Conservation (phyloP, 108 stramenopile species). For the Poteriospumella lacustris region DNA sequence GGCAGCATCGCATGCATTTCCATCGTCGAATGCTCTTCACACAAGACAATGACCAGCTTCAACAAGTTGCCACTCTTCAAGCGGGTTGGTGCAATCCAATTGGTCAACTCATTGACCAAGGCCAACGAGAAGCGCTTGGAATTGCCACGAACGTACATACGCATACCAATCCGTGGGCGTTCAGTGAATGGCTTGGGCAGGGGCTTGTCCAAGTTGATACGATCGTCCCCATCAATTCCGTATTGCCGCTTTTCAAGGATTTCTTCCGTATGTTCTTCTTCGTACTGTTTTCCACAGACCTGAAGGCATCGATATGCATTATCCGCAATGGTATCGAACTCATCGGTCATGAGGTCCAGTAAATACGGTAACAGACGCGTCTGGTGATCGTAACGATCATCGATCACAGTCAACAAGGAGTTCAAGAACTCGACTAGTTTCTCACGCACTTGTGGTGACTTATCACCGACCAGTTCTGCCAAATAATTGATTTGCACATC, state of each 20-base stretch:
- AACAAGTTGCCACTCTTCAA: constrained; percentile 46
- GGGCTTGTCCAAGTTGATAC: constrained; percentile 48
- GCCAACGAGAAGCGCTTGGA: constrained; percentile 62
- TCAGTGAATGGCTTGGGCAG: constrained; percentile 59
- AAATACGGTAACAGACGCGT: constrained; percentile 70
- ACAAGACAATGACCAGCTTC: constrained; percentile 48
- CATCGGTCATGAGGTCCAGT: constrained; percentile 60
- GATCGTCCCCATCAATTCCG: constrained; percentile 66
- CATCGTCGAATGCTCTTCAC: constrained; percentile 57
- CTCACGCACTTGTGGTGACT: constrained; percentile 42
- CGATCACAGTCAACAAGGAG: constrained; percentile 60
- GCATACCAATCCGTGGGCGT: constrained; percentile 64
- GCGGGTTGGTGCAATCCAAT: constrained; percentile 50
- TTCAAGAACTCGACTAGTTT: constrained; percentile 53
- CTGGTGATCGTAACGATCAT: constrained; percentile 69
- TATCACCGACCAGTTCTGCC: constrained; percentile 40
- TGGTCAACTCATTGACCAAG: constrained; percentile 62
- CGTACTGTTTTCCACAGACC: constrained; percentile 63
- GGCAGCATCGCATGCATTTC: constrained; percentile 29
- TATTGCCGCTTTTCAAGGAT: constrained; percentile 64
- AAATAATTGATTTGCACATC: constrained; percentile 58
- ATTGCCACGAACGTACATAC: constrained; percentile 64
- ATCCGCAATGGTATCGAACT: neutral
- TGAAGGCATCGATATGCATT: constrained; percentile 24
- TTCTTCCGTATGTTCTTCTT: constrained; percentile 63